A percentile compares a stretch with the other conserved stretches of the same genome.
These are phyloP conservation scores for Fusarium avenaceum DNA, from an alignment of 2,329 filamentous ascomycete species.

Conservation along the genomic window DNA sequence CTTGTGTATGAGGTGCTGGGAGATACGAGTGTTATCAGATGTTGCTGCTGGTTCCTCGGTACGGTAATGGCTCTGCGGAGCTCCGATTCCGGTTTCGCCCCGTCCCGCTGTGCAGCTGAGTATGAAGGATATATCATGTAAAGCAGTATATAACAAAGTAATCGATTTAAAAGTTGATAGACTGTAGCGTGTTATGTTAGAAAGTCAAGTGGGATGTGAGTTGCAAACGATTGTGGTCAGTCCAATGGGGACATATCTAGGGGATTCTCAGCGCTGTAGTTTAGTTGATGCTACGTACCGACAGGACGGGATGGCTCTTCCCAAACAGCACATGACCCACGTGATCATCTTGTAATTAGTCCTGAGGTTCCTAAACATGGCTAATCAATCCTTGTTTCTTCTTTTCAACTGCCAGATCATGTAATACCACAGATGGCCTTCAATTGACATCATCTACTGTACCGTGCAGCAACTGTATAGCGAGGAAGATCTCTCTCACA, in stretches of 20 bases:
- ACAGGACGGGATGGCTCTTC: not conserved
- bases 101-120: not conserved
- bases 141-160: too few species aligned
- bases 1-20: constrained; percentile 2
- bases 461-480: not conserved
- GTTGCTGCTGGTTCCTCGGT: constrained; percentile 31
- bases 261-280: not conserved
- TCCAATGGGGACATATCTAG: constrained; percentile 9
- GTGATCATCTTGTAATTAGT: constrained; percentile 30
- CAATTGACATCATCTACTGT: constrained; percentile 7
- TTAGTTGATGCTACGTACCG: too few species aligned
- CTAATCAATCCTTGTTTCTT: constrained; percentile 13
- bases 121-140: too few species aligned
- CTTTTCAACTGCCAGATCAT: not conserved
- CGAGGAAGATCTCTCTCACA: constrained; percentile 23
- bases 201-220: too few species aligned
- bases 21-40: constrained; percentile 31
- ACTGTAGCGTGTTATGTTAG: too few species aligned
- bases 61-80: constrained; percentile 24
- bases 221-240: not conserved
- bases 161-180: too few species aligned
- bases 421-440: not conserved
- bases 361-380: constrained; percentile 6
- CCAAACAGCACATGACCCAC: constrained; percentile 36
- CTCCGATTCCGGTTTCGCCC: constrained; percentile 15